Base-by-base conservation (phyloP, 148 eudicot species). In the Rhododendron henanense region DNA sequence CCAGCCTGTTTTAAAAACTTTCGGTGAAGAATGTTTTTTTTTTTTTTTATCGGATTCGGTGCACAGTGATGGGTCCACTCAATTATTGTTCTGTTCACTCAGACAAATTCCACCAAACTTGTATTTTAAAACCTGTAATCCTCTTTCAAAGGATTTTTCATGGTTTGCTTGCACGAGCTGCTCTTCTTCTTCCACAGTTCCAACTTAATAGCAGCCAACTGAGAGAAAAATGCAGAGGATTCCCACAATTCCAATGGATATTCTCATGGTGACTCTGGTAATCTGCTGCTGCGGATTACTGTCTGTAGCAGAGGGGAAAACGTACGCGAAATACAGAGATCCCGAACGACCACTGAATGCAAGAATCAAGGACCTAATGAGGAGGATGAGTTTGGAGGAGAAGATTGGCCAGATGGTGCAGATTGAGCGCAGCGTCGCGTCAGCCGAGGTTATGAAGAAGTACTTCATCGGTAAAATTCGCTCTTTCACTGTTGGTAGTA, bases 321-420 rank as follows among this genome's bases (percentile, higher is more conserved):
- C 79, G 25, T 71, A 89, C 73, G 78, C 69, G 81, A 79, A 76
- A 73, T 91, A 91, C 80, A 88, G 88, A 86, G 90, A 91, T 86
- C 90, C 91, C 1, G 89, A 87, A 50, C 88, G 82, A 81, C 86
- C 90, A 21, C 0, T 91, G 50, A 84, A 51, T 82, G 85, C 75
- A 33, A 86, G 92, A 81, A 85, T 91, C 48, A 89, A 87, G 81
- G 91, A 91, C 81, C 84, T 91, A 9, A 81, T 91, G 88, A 83
- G 79, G 33, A 81, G 90, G 59, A 91, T 91, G 92, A 91, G 87
- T 44, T 81, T 90, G 75, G 87, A 87, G 55, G 92, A 90, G 82
- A 90, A 90, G 82, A 84, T 90, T 25, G 92, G 92, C 59, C 92
- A 91, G 79, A 91, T 91, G 92, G 87, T 87, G 59, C 92, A 91